A percentile compares a stretch with the other conserved stretches of the same genome.
Evolutionary conservation across 352 stramenopile genomes (phyloP).

Genomic region (Thalassiosira mediterranea): DNA sequence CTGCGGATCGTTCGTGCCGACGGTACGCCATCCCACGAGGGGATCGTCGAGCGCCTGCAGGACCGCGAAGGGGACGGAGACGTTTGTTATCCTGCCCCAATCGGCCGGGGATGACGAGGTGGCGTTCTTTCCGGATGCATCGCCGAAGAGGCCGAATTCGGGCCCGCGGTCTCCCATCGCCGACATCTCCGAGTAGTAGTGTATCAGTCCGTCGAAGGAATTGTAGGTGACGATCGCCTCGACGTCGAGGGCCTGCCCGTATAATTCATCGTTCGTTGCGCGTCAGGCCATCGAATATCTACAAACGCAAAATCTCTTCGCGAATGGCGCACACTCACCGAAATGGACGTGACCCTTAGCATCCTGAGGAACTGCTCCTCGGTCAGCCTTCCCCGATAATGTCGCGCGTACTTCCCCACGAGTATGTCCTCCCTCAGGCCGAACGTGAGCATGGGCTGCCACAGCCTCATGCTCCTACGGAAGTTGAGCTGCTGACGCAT

Average conservation of each 20-base stretch:
- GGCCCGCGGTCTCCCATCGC: constrained; percentile 40
- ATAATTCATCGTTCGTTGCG: constrained; percentile 33
- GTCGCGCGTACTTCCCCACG: constrained; percentile 64
- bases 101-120: neutral
- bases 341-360: constrained; percentile 37
- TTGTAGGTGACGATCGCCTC: constrained; percentile 53
- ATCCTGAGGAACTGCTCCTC: constrained; percentile 52
- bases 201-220: constrained; percentile 30
- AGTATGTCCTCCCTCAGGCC: constrained; percentile 77
- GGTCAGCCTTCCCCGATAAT: constrained; percentile 48
- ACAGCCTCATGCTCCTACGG: constrained; percentile 69
- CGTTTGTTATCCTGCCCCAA: constrained; percentile 52
- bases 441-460: constrained; percentile 84
- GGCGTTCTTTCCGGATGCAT: neutral
- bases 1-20: constrained; percentile 57
- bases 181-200: constrained; percentile 41
- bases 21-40: constrained; percentile 67
- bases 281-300: too few relatives aligned
- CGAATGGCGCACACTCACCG: too few relatives aligned
- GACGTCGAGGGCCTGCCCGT: constrained; percentile 52
- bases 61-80: constrained; percentile 73
- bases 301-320: too few relatives aligned
- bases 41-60: constrained; percentile 85
- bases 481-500: constrained; percentile 74
- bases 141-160: constrained; percentile 18